Evolutionary conservation across 441 rosid species (phyloP), one percentile per base, ranked within the genome.

Genomic region (Pelargonium cotyledonis): DNA sequence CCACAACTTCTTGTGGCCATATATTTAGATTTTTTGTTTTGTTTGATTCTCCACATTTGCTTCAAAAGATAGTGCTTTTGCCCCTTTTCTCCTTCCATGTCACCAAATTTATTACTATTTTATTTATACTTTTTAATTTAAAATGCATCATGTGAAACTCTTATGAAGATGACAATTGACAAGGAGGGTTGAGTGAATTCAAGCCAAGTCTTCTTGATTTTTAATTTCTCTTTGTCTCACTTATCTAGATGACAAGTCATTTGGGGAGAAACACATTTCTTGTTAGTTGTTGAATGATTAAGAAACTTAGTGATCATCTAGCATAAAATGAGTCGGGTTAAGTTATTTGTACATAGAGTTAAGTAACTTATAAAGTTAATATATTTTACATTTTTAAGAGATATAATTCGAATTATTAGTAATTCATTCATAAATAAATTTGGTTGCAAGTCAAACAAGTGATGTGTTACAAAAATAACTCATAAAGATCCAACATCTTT

Each of bases 1-100:
- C 93, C 93, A 90, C 96, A 84, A 82, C 81, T 77, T 78, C 72
- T 47, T 73, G 84, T 80, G 88, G 88, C 73, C 72, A 26, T 26
- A 26, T 76, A 21, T 21, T 65, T 76, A 81, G 76, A 84, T 81
- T 79, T 80, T 85, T 80, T 80, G 70, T 74, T 68, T 74, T 77
- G 83, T 85, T 81, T 74, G 83, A 86, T 90, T 85, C 91, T 82
- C 77, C 71, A 74, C 65, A 69, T 49, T 73, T 73, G 73, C 73
- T n/a, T 65, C 41, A 67, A 73, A 73, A 82, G 85, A 75, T 76
- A 49, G 79, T 81, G 81, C 76, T 57, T 15, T 66, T 21, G 49
- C 65, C 41, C 38, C 31, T 68, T 18, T 38, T 44, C 44, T 18
- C 29, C 63, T 63, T 58, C 78, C 80, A 70, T 76, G 73, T 70